Evolutionary conservation across 305 asterid species (phyloP).

Genomic region (Fraxinus sp.): DNA sequence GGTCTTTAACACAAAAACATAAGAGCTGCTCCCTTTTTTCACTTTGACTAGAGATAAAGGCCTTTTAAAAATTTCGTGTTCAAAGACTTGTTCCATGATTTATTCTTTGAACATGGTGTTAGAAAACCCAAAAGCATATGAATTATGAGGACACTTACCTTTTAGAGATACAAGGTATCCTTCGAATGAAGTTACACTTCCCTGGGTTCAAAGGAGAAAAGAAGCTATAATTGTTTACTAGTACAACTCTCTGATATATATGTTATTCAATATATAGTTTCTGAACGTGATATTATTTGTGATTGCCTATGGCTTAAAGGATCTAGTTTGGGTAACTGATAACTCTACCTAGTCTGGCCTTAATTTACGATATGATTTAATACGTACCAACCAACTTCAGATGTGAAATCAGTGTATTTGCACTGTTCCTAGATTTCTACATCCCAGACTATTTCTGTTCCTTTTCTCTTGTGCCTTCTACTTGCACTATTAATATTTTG

Average conservation of each 20-base stretch:
- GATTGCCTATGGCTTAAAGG: background rate
- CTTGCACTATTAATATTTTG: background rate
- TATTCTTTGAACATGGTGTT: background rate
- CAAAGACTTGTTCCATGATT: background rate
- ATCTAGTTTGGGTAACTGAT: background rate
- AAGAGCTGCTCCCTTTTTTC: background rate
- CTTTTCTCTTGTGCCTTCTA: background rate
- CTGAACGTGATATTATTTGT: background rate
- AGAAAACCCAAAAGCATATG: background rate
- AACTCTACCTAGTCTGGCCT: background rate
- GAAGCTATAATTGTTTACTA: background rate
- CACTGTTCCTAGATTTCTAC: background rate
- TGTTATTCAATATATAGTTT: background rate
- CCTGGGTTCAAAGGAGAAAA: background rate
- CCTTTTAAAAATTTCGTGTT: background rate
- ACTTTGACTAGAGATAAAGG: background rate
- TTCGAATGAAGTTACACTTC: background rate
- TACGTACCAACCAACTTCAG: background rate
- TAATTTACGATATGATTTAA: background rate
- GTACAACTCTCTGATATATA: background rate
- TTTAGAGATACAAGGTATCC: background rate
- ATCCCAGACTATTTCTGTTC: background rate
- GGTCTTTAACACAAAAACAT: background rate
- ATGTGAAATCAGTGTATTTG: background rate
- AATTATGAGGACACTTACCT: background rate